phyloP scores from a whole-genome alignment of 345 rosid species.

The Lepidium didymum region DNA sequence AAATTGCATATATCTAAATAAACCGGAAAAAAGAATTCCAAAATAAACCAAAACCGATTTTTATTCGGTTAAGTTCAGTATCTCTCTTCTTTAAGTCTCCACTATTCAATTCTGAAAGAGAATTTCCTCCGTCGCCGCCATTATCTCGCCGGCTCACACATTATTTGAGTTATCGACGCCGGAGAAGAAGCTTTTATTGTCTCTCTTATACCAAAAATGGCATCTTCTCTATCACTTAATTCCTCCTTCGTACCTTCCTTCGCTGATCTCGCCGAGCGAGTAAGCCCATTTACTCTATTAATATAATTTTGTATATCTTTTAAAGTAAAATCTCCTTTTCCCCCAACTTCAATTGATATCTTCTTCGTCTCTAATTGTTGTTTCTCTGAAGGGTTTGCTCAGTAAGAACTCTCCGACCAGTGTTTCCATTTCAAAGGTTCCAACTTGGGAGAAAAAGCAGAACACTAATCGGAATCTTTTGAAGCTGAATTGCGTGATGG shows the following conservation, averaged over 20 bases:
- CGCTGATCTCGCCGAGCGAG: conserved; percentile 28
- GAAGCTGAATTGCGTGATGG: conserved; percentile 37
- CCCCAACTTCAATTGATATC: neutral
- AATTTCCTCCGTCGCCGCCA: conserved; percentile 14
- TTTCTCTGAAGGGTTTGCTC: conserved; percentile 31
- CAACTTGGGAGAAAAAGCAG: conserved; percentile 25
- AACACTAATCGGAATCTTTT: conserved; percentile 24
- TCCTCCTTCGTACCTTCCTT: conserved; percentile 21
- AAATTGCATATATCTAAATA: too few species aligned
- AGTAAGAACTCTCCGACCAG: conserved; percentile 7
- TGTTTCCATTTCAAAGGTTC: conserved; percentile 27
- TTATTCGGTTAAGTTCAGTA: neutral
- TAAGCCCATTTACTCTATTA: conserved; percentile 7
- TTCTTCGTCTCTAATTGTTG: neutral
- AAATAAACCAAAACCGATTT: conserved; percentile 9
- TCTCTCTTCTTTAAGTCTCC: neutral
- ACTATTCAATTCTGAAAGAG: neutral
- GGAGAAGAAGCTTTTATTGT: neutral
- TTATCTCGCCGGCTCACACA: neutral
- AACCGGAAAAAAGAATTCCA: too few species aligned
- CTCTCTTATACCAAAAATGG: conserved; percentile 9
- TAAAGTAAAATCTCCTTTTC: neutral
- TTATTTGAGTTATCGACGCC: conserved; percentile 2
- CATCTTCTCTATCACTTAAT: conserved; percentile 29
- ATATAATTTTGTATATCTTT: neutral